These are phyloP conservation scores for Calonectria montana DNA, from an alignment of 2,329 filamentous ascomycete genomes.

Conservation along the genomic window DNA sequence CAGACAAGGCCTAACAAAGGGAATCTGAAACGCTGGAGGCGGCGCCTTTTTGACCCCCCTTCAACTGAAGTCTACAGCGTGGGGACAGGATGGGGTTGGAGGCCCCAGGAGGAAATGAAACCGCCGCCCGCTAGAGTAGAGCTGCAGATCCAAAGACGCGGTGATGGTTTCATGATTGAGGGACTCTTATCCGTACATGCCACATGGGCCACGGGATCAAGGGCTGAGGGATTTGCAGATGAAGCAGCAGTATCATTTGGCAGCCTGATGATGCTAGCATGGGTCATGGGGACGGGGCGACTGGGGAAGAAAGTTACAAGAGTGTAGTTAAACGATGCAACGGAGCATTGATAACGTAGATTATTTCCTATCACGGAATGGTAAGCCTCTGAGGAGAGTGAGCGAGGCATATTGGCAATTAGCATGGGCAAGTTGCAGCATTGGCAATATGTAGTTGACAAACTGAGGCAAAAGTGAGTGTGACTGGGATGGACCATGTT, in stretches of 20 bases:
- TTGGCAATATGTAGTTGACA: neutral
- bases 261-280: conserved; percentile 23
- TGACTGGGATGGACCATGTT: conserved; percentile 5
- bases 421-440: conserved; percentile 2
- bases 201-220: conserved; percentile 25
- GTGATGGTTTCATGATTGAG: conserved; percentile 34
- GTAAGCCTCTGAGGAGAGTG: neutral
- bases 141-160: conserved; percentile 21
- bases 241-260: neutral
- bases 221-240: conserved; percentile 34
- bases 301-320: neutral
- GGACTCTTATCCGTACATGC: neutral
- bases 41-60: conserved; percentile 9
- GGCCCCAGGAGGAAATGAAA: conserved; percentile 33
- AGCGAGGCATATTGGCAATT: conserved; percentile 1
- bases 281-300: neutral
- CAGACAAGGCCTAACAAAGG: conserved; percentile 41
- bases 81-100: conserved; percentile 23
- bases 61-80: neutral
- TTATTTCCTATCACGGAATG: neutral
- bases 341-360: conserved; percentile 3
- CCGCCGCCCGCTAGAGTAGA: conserved; percentile 25
- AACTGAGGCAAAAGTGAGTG: neutral
- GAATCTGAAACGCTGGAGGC: conserved; percentile 17
- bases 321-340: neutral